Evolutionary conservation across 2,329 filamentous ascomycete genomes (phyloP).

Genomic region (Onygenales sp.): DNA sequence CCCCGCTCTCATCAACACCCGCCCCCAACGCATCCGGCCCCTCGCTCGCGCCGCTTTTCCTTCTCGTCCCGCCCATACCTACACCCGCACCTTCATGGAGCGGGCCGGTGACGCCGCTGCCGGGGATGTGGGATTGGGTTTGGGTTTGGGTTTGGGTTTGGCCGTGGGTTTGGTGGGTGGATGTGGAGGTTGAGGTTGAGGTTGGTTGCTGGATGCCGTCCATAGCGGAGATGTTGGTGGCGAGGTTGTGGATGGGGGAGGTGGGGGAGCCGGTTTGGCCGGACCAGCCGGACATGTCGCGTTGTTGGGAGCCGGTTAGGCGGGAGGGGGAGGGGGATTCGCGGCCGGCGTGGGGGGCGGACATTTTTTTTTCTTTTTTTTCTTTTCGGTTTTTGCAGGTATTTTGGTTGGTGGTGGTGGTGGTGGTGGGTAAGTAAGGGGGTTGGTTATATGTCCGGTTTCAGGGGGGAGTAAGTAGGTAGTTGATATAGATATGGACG

Average conservation of each 20-base stretch:
- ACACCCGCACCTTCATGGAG: not conserved
- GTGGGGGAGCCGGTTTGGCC: constrained; percentile 18
- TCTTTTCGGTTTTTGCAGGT: not conserved
- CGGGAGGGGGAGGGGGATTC: constrained; percentile 68
- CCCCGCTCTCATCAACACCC: constrained; percentile 11
- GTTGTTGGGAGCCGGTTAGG: constrained; percentile 56
- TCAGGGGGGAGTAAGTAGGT: not conserved
- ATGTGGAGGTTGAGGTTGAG: too few species aligned
- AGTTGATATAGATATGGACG: not conserved
- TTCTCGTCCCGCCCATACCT: constrained; percentile 13
- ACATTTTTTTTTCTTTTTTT: constrained; percentile 46
- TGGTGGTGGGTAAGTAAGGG: not conserved
- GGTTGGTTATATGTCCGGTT: not conserved
- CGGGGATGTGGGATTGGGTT: too few species aligned
- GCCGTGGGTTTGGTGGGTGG: too few species aligned
- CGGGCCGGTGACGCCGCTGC: too few species aligned
- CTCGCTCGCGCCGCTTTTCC: constrained; percentile 12
- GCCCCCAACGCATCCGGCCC: constrained; percentile 2
- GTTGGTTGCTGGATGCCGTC: not conserved
- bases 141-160: too few species aligned
- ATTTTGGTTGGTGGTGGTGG: not conserved
- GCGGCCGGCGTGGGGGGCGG: constrained; percentile 55
- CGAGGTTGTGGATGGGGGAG: constrained; percentile 32
- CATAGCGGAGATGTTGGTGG: constrained; percentile 35
- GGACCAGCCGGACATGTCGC: constrained; percentile 39